Evolutionary conservation across 257 asterid genomes (phyloP).

Genomic region (Jasminum sambac): DNA sequence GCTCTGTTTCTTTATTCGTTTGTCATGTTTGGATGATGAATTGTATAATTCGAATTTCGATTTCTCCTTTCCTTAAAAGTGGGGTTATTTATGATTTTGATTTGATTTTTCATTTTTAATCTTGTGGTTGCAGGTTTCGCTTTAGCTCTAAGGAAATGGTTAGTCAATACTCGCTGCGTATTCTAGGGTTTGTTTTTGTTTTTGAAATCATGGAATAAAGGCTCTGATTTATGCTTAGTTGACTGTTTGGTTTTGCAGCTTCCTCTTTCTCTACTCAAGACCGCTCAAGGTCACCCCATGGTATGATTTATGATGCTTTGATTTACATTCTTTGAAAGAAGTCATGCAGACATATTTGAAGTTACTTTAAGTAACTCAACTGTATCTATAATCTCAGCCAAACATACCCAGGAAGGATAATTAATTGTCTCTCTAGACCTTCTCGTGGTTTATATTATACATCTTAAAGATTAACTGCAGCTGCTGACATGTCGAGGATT

Average conservation of each 20-base stretch:
- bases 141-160: slow-evolving; percentile 30
- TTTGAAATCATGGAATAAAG: not conserved
- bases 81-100: not conserved
- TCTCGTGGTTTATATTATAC: not conserved
- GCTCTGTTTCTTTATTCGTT: not conserved
- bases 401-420: not conserved
- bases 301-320: slow-evolving; percentile 34
- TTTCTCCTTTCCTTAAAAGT: not conserved
- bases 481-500: not conserved
- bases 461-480: not conserved
- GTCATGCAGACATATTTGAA: not conserved
- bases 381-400: not conserved
- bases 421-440: not conserved
- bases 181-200: slow-evolving; percentile 26
- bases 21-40: not conserved
- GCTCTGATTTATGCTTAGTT: not conserved
- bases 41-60: not conserved
- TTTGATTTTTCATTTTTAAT: not conserved
- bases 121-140: not conserved
- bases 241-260: slow-evolving; percentile 47
- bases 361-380: not conserved
- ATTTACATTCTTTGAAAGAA: not conserved
- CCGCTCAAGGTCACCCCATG: slow-evolving; percentile 98
- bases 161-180: slow-evolving; percentile 18
- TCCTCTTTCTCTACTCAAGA: slow-evolving; percentile 92